Evolutionary conservation across 2,329 filamentous ascomycete species (phyloP).

Genomic region (Keithomyces neogunnii): DNA sequence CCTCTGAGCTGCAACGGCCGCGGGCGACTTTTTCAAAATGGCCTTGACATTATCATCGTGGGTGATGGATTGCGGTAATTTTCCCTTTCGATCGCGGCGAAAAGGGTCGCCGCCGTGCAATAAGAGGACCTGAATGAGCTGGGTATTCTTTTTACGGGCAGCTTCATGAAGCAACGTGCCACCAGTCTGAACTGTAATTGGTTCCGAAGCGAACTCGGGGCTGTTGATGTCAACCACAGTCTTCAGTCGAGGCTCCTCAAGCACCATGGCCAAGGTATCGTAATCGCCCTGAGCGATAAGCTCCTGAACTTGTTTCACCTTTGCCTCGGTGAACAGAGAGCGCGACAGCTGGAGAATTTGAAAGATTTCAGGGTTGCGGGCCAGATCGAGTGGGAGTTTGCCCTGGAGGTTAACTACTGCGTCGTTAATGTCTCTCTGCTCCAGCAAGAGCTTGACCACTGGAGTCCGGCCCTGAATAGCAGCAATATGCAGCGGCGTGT

Average conservation of each 20-base stretch:
- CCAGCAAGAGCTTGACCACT: constrained; percentile 76
- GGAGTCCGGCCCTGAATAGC: constrained; percentile 71
- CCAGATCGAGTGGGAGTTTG: constrained; percentile 78
- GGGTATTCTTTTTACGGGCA: constrained; percentile 75
- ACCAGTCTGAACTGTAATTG: constrained; percentile 67
- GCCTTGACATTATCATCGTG: constrained; percentile 84
- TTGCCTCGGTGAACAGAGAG: constrained; percentile 81
- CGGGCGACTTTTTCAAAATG: constrained; percentile 89
- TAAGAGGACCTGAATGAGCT: constrained; percentile 80
- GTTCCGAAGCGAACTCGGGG: constrained; percentile 77
- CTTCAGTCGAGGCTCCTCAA: constrained; percentile 80
- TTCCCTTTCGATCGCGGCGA: constrained; percentile 87
- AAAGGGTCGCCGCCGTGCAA: constrained; percentile 96
- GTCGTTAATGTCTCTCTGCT: constrained; percentile 80
- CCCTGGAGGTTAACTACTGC: constrained; percentile 76
- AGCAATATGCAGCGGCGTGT: constrained; percentile 85
- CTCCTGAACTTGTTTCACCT: constrained; percentile 75
- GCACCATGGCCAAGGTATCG: constrained; percentile 64
- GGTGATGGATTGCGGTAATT: constrained; percentile 90
- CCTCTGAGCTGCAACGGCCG: constrained; percentile 85
- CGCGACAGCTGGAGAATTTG: constrained; percentile 86
- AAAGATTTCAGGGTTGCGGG: constrained; percentile 89
- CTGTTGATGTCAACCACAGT: constrained; percentile 88
- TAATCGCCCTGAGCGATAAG: constrained; percentile 68
- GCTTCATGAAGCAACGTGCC: constrained; percentile 92